These are phyloP conservation scores for Ogataea methylovora DNA, from an alignment of 805 yeast species.

Conservation along the genomic window DNA sequence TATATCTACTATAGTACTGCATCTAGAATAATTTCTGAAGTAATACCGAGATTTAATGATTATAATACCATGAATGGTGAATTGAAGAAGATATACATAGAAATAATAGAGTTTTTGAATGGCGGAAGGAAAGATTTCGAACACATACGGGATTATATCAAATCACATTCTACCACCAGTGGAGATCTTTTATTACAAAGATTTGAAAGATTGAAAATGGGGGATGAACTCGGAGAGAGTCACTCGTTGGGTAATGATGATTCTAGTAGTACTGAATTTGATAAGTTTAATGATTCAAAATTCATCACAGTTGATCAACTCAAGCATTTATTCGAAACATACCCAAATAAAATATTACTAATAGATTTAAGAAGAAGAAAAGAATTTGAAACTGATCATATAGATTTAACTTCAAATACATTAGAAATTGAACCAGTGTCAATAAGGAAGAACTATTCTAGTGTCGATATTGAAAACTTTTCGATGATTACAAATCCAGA, in stretches of 20 bases:
- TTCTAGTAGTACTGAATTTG: slow-evolving; percentile 4
- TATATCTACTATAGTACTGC: slow-evolving; percentile 20
- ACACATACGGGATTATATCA: slow-evolving; percentile 6
- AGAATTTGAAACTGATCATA: slow-evolving; percentile 57
- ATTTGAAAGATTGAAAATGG: slow-evolving; percentile 13
- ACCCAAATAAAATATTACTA: slow-evolving; percentile 37
- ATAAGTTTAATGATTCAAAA: slow-evolving; percentile 3
- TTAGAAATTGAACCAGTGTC: slow-evolving; percentile 74
- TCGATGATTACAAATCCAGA: slow-evolving; percentile 51
- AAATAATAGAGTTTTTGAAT: slow-evolving; percentile 10
- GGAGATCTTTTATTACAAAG: slow-evolving; percentile 10
- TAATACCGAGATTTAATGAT: slow-evolving; percentile 15
- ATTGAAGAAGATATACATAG: slow-evolving; percentile 11
- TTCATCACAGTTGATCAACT: slow-evolving; percentile 15
- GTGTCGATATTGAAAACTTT: slow-evolving; percentile 58
- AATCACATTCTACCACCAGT: neutral
- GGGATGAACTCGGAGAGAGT: too few species aligned
- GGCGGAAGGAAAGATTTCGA: slow-evolving; percentile 12
- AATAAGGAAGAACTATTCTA: slow-evolving; percentile 41
- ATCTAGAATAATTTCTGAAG: slow-evolving; percentile 15
- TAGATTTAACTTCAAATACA: slow-evolving; percentile 43
- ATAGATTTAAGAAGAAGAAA: slow-evolving; percentile 64
- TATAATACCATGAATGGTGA: slow-evolving; percentile 5
- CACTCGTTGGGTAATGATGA: too few species aligned
- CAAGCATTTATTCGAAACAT: slow-evolving; percentile 19